A percentile compares a stretch with the other conserved stretches of the same genome.
Evolutionary conservation across 2,329 filamentous ascomycete genomes (phyloP).

Genomic region (Penicillium capsulatum): DNA sequence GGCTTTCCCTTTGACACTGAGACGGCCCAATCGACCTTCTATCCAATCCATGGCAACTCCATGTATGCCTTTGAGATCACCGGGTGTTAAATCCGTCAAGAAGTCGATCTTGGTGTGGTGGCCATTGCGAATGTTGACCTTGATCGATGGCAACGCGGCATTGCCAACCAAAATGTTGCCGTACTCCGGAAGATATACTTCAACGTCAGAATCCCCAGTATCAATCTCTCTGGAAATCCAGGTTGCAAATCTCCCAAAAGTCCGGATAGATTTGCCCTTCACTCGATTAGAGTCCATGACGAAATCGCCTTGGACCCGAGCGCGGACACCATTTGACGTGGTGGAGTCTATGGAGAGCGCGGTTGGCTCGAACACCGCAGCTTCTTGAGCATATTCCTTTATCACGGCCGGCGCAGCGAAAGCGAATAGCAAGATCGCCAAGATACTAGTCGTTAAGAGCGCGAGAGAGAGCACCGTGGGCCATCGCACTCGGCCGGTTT

Average conservation of each 20-base stretch:
- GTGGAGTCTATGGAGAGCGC: slow-evolving; percentile 82
- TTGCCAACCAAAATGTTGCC: slow-evolving; percentile 71
- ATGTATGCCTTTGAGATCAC: slow-evolving; percentile 71
- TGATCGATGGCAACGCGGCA: slow-evolving; percentile 69
- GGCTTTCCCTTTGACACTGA: slow-evolving; percentile 71
- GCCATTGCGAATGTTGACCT: slow-evolving; percentile 72
- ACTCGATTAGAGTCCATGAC: slow-evolving; percentile 75
- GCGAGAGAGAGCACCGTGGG: slow-evolving; percentile 71
- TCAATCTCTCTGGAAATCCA: slow-evolving; percentile 75
- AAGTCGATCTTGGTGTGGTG: slow-evolving; percentile 75
- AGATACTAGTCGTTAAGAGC: slow-evolving; percentile 57
- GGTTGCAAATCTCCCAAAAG: slow-evolving; percentile 72
- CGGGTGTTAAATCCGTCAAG: slow-evolving; percentile 69
- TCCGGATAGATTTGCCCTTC: slow-evolving; percentile 63
- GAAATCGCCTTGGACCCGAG: slow-evolving; percentile 78
- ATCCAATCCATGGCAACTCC: slow-evolving; percentile 84
- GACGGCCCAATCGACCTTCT: slow-evolving; percentile 65
- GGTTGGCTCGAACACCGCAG: slow-evolving; percentile 75
- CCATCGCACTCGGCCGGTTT: slow-evolving; percentile 55
- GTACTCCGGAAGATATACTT: slow-evolving; percentile 80
- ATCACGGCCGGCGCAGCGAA: slow-evolving; percentile 78
- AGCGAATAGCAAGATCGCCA: slow-evolving; percentile 69
- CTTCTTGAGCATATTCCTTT: slow-evolving; percentile 80
- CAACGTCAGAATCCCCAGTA: slow-evolving; percentile 65
- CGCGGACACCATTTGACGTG: slow-evolving; percentile 70